Evolutionary conservation across 768 basidiomycete genomes (phyloP).

Genomic region (Mycena vulgaris): DNA sequence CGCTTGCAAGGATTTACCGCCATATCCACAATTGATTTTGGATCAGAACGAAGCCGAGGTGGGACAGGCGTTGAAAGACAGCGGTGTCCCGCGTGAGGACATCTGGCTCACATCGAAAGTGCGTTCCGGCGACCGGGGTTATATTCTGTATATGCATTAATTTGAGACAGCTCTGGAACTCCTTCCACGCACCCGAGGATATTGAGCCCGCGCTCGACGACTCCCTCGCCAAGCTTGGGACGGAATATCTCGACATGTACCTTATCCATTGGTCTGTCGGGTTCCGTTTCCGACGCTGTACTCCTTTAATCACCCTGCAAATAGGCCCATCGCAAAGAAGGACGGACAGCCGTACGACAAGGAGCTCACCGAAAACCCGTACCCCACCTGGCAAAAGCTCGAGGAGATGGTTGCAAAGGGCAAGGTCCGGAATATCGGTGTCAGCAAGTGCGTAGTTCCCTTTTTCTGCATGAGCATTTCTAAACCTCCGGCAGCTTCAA

Average conservation of each 20-base stretch:
- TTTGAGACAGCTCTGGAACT: constrained; percentile 76
- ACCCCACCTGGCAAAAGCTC: constrained; percentile 88
- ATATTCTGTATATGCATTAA: neutral
- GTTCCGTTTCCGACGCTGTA: neutral
- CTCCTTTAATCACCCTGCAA: neutral
- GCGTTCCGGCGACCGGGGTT: neutral
- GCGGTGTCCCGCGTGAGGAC: constrained; percentile 72
- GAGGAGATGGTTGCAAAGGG: constrained; percentile 85
- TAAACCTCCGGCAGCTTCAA: constrained; percentile 64
- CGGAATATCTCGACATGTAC: constrained; percentile 85
- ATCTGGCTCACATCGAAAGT: constrained; percentile 80
- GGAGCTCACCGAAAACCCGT: constrained; percentile 76
- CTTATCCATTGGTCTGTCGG: constrained; percentile 80
- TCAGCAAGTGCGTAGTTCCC: constrained; percentile 77
- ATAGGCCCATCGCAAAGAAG: constrained; percentile 79
- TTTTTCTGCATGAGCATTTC: neutral
- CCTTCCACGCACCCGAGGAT: constrained; percentile 81
- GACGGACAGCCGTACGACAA: constrained; percentile 65
- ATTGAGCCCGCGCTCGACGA: constrained; percentile 79
- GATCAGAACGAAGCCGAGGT: constrained; percentile 79
- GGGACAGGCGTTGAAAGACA: constrained; percentile 72
- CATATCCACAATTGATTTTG: constrained; percentile 9
- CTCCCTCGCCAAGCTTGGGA: constrained; percentile 71
- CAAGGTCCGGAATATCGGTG: constrained; percentile 83
- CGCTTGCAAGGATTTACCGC: neutral